Conservation (phyloP, 1,284 basidiomycete species). For the Kalmanozyma brasiliensis region DNA sequence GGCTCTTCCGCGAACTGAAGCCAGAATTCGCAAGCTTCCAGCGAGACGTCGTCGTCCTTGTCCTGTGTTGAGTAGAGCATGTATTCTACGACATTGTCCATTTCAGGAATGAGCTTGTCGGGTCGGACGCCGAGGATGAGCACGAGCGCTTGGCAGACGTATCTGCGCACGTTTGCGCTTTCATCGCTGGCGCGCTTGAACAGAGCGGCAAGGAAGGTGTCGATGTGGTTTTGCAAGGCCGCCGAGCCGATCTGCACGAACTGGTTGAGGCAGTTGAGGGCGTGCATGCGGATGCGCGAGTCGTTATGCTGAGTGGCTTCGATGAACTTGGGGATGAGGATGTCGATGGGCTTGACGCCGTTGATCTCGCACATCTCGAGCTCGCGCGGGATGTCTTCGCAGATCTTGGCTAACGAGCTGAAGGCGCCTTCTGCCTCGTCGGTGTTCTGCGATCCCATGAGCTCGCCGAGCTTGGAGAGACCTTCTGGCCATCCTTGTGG, state of each 20-base stretch:
- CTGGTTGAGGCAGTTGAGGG: slow-evolving; percentile 91
- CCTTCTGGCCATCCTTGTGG: slow-evolving; percentile 65
- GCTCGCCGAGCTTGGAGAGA: slow-evolving; percentile 58
- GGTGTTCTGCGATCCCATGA: slow-evolving; percentile 55
- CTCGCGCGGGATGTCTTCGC: slow-evolving; percentile 95
- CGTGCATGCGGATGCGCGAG: slow-evolving; percentile 87
- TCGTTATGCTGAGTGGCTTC: slow-evolving; percentile 77
- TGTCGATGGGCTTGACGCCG: slow-evolving; percentile 68
- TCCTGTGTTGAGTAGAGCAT: slow-evolving; percentile 99
- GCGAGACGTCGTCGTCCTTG: slow-evolving; percentile 74
- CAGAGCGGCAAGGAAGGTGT: slow-evolving; percentile 88
- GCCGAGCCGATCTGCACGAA: slow-evolving; percentile 79
- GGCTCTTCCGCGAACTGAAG: slow-evolving; percentile 97
- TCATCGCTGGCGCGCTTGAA: slow-evolving; percentile 96
- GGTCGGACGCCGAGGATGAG: slow-evolving; percentile 89
- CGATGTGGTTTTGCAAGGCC: slow-evolving; percentile 86
- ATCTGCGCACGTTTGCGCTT: slow-evolving; percentile 88
- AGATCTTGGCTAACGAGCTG: slow-evolving; percentile 92
- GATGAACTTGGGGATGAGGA: slow-evolving; percentile 85
- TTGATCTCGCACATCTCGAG: slow-evolving; percentile 87
- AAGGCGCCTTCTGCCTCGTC: slow-evolving; percentile 77
- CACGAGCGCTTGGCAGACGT: slow-evolving; percentile 95
- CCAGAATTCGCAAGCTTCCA: slow-evolving; percentile 99
- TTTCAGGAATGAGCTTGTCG: slow-evolving; percentile 95
- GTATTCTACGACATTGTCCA: slow-evolving; percentile 94